phyloP scores from a whole-genome alignment of 305 asterid genomes.

The Fraxinus angustifolia region DNA sequence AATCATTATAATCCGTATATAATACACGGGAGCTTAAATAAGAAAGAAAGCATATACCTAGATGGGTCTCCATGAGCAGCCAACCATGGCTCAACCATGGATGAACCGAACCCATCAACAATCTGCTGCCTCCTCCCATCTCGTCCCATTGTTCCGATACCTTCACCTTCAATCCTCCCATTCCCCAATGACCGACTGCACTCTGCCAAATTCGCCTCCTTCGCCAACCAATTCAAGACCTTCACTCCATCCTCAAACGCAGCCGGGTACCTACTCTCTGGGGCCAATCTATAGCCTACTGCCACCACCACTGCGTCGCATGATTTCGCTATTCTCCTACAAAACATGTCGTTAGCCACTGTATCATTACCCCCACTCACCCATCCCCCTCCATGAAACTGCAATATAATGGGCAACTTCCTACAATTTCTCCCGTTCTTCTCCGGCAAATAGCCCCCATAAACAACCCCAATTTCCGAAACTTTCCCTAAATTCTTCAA shows the following conservation, averaged over 20 bases:
- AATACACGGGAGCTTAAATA: not conserved
- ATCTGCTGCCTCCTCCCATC: conserved; percentile 59
- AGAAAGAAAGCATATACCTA: conserved; percentile 41
- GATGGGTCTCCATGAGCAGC: conserved; percentile 85
- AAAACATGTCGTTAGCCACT: conserved; percentile 58
- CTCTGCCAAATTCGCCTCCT: conserved; percentile 73
- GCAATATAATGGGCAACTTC: conserved; percentile 71
- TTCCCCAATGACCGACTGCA: conserved; percentile 38
- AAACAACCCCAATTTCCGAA: conserved; percentile 32
- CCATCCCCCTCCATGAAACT: conserved; percentile 89
- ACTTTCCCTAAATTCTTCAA: conserved; percentile 19
- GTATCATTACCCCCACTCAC: conserved; percentile 69
- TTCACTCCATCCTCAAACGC: conserved; percentile 79
- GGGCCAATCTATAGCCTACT: conserved; percentile 87
- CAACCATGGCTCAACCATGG: conserved; percentile 78
- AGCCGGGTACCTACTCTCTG: conserved; percentile 72
- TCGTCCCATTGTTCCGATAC: conserved; percentile 28
- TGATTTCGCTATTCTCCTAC: conserved; percentile 63
- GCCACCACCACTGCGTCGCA: conserved; percentile 78
- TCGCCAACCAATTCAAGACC: conserved; percentile 69
- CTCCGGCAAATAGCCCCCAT: conserved; percentile 68
- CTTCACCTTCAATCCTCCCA: conserved; percentile 26
- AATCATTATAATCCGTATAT: not conserved
- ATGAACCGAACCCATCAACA: conserved; percentile 68
- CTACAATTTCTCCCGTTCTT: conserved; percentile 39